Evolutionary conservation across 2,329 filamentous ascomycete species (phyloP), one percentile per base, ranked within the genome.

Genomic region (Colletotrichum shisoi): DNA sequence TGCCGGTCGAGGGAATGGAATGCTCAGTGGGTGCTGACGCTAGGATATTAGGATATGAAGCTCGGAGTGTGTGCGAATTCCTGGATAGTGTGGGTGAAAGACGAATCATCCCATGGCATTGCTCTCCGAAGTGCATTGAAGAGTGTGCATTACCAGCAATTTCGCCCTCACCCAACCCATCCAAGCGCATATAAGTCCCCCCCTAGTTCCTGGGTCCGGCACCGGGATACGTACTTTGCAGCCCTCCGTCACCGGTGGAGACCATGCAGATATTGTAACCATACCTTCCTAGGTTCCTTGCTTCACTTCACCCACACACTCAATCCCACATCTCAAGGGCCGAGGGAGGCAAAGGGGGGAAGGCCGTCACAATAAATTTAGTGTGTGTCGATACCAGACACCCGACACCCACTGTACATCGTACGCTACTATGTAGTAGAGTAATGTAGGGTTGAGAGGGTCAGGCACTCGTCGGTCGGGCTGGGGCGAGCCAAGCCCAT

Each of bases 151-250:
- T 67, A 39, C 65, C 39, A 53, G 56, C 63, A 68, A 68, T 68
- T 67, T 68, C 66, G 62, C 62, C 66, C 66, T 58, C 56, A 45
- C 56, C 56, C 56, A 58, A 67, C 65, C 65, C 65, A 68, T 62
- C 66, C 66, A 68, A 62, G 66, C 66, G 57, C 66, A 67, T 57
- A 37, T 59, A 48, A 34, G 61, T 49, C 49, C 21, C 24, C 24
- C 54, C 54, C 11, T 57, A 59, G 61, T 64, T 64, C 64, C 54
- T 66, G 37, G 57, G 24, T 37, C 44, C 57, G 24, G 48, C 49
- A 37, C 15, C 21, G 15, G 27, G 52, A 37, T 57, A 67, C 63
- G 45, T 67, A 34, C 53, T 44, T 24, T 3, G 13, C 7, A 45
- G 34, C 44, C 17, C n/a, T 39, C 56, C 56, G 27, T 58, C 27